phyloP scores from a whole-genome alignment of 108 stramenopile species.

The Nitzschia sp. region DNA sequence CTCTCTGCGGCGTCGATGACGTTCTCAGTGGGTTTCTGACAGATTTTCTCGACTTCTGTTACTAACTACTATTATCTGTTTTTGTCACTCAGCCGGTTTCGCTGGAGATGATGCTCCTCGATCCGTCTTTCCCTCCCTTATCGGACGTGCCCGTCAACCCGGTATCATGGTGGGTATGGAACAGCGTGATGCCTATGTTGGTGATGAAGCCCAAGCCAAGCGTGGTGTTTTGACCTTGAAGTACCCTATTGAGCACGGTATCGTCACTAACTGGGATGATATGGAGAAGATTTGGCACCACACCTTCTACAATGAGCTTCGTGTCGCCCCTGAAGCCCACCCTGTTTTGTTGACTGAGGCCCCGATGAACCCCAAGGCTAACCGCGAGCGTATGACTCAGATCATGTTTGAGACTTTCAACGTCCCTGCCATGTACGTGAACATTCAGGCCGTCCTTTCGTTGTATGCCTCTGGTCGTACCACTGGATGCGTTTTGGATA shows the following conservation, averaged over 20 bases:
- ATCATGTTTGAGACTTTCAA: conserved; percentile 99
- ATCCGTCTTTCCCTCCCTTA: conserved; percentile 96
- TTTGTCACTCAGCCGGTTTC: conserved; percentile 77
- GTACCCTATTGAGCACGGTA: conserved; percentile 99
- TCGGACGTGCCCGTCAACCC: conserved; percentile 96
- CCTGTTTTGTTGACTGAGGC: conserved; percentile 99
- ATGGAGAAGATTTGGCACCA: conserved; percentile 99
- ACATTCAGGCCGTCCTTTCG: conserved; percentile 98
- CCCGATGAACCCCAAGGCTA: conserved; percentile 99
- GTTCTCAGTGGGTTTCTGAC: too few species aligned
- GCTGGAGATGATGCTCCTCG: conserved; percentile 96
- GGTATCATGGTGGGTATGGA: conserved; percentile 99
- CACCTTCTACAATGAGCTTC: conserved; percentile 98
- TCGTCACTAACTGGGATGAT: conserved; percentile 98
- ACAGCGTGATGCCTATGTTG: conserved; percentile 99
- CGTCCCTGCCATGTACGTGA: conserved; percentile 99
- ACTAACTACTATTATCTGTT: not conserved
- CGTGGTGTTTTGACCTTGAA: conserved; percentile 98
- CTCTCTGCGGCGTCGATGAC: too few species aligned
- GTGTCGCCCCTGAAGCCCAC: conserved; percentile 97
- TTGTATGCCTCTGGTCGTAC: conserved; percentile 95
- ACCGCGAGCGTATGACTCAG: conserved; percentile 99
- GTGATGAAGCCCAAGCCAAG: conserved; percentile 98
- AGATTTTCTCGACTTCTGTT: not conserved
- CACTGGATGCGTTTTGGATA: conserved; percentile 94